Percentiles rank a stretch among this genome's conserved stretches.
Conservation (phyloP, 2,329 filamentous ascomycete genomes). For the Fusarium transvaalense region DNA sequence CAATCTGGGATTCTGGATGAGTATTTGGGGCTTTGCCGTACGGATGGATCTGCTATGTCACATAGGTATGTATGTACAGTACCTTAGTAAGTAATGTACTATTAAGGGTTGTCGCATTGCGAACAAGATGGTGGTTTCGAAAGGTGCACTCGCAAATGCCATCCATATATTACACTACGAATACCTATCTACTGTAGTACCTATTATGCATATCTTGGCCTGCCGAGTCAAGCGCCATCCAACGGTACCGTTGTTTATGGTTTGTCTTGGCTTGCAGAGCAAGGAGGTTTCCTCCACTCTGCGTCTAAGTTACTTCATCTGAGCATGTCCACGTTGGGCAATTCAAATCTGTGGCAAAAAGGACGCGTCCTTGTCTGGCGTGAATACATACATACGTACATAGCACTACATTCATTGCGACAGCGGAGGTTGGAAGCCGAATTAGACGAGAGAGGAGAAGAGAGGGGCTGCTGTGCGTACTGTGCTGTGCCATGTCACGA, state of each 20-base stretch:
- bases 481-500: constrained; percentile 30
- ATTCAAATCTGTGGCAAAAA: constrained; percentile 32
- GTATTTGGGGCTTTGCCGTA: background rate
- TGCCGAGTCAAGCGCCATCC: constrained; percentile 21
- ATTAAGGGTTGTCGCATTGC: constrained; percentile 4
- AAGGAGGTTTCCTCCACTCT: constrained; percentile 19
- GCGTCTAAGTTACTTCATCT: constrained; percentile 22
- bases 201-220: background rate
- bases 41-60: constrained; percentile 12
- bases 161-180: no score
- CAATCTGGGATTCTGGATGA: constrained; percentile 11
- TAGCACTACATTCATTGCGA: background rate
- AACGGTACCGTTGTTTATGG: constrained; percentile 5
- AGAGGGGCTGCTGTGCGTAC: constrained; percentile 2
- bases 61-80: no score
- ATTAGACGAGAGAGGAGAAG: constrained; percentile 16
- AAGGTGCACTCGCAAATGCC: background rate
- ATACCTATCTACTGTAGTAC: background rate
- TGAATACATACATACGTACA: constrained; percentile 3
- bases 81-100: no score
- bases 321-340: constrained; percentile 21
- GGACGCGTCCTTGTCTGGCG: constrained; percentile 13
- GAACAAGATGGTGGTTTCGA: constrained; percentile 5
- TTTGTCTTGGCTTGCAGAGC: constrained; percentile 7
- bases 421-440: constrained; percentile 23